phyloP scores from a whole-genome alignment of 2,329 filamentous ascomycete genomes.

The Immersiporthe knoxdaviesiana region DNA sequence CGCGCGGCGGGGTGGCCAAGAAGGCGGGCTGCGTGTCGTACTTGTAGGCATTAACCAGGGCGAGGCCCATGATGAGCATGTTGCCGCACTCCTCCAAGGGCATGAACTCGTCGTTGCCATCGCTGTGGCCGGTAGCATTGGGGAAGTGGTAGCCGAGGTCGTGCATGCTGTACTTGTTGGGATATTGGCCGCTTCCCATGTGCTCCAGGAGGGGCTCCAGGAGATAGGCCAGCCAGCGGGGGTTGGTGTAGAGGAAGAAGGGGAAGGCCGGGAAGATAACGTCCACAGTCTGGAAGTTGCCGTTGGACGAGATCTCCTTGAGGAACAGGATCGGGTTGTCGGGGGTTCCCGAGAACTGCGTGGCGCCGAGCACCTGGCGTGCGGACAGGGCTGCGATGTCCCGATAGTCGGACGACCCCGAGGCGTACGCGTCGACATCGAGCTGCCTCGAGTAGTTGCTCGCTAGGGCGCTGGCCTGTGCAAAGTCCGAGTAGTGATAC shows the following conservation, averaged over 20 bases:
- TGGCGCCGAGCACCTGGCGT: slow-evolving; percentile 79
- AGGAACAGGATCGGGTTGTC: slow-evolving; percentile 76
- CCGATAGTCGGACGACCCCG: slow-evolving; percentile 74
- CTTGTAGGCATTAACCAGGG: slow-evolving; percentile 73
- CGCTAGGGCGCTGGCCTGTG: slow-evolving; percentile 64
- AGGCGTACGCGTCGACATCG: slow-evolving; percentile 70
- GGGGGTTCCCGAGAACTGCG: slow-evolving; percentile 73
- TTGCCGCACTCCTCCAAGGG: slow-evolving; percentile 75
- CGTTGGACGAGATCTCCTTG: slow-evolving; percentile 85
- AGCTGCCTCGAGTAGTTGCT: slow-evolving; percentile 75
- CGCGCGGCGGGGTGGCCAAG: slow-evolving; percentile 10
- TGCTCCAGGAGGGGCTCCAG: slow-evolving; percentile 82
- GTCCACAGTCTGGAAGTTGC: slow-evolving; percentile 84
- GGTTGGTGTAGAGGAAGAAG: slow-evolving; percentile 85
- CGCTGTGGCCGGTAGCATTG: slow-evolving; percentile 73
- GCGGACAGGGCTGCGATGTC: slow-evolving; percentile 79
- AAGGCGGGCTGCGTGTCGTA: slow-evolving; percentile 64
- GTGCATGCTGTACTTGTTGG: slow-evolving; percentile 80
- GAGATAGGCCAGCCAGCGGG: slow-evolving; percentile 77
- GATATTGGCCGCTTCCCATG: slow-evolving; percentile 80
- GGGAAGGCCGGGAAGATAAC: slow-evolving; percentile 87
- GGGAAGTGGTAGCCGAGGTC: slow-evolving; percentile 75
- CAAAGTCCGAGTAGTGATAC: slow-evolving; percentile 78
- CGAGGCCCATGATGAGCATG: slow-evolving; percentile 78
- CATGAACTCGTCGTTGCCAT: slow-evolving; percentile 74